Evolutionary conservation across 495 filamentous ascomycete genomes (phyloP).

Genomic region (Talaromyces adpressus): DNA sequence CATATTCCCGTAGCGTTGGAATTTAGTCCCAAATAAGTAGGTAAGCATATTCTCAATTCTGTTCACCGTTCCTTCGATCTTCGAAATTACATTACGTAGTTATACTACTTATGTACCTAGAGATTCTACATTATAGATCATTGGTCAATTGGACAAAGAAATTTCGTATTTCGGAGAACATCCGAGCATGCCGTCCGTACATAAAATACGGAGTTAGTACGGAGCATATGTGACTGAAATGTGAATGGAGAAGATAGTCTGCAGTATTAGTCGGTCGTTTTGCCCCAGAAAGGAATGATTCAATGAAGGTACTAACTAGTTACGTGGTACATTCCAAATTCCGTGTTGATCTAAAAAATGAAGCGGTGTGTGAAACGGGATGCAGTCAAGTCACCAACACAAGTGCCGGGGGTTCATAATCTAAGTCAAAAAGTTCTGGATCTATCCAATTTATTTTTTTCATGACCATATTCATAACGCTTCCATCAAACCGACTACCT

Average conservation of each 20-base stretch:
- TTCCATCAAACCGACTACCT: background rate
- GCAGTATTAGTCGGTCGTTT: background rate
- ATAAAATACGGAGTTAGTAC: background rate
- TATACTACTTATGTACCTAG: too few species aligned
- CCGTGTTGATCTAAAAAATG: background rate
- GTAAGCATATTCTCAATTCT: background rate
- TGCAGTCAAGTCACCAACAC: background rate
- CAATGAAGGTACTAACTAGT: background rate
- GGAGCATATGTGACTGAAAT: background rate
- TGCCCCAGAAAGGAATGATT: background rate
- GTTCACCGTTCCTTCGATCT: background rate
- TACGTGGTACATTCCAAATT: background rate
- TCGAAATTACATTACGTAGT: background rate
- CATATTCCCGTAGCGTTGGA: background rate
- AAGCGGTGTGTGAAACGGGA: conserved; percentile 5
- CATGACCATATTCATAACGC: background rate
- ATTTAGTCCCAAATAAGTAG: background rate
- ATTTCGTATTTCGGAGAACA: background rate
- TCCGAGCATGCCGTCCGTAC: background rate
- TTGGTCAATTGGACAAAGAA: background rate
- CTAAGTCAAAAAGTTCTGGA: background rate
- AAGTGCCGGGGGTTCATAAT: background rate
- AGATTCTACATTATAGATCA: background rate
- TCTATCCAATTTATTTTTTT: background rate
- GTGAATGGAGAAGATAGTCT: background rate